phyloP scores from a whole-genome alignment of 2,329 filamentous ascomycete genomes.

The Trichoderma sp. region DNA sequence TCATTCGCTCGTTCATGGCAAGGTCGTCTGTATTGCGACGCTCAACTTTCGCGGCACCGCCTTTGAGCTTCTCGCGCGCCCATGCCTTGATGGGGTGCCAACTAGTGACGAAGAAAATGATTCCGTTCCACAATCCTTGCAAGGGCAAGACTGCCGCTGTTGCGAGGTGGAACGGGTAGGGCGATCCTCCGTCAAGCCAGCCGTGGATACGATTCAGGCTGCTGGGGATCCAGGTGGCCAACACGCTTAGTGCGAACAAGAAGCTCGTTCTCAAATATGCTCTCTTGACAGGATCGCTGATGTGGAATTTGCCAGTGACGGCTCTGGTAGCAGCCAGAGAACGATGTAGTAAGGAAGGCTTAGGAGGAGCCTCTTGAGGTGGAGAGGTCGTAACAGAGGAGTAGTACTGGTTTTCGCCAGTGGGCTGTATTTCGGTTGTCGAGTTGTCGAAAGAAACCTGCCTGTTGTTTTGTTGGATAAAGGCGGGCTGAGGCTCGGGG shows the following conservation, averaged over 20 bases:
- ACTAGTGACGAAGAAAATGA: slow-evolving; percentile 73
- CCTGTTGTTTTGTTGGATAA: slow-evolving; percentile 20
- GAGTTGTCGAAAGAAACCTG: slow-evolving; percentile 30
- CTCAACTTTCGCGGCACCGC: neutral
- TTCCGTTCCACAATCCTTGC: slow-evolving; percentile 78
- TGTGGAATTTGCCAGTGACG: slow-evolving; percentile 39
- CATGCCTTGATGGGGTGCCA: slow-evolving; percentile 36
- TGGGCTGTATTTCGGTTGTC: slow-evolving; percentile 23
- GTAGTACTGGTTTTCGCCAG: slow-evolving; percentile 34
- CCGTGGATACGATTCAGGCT: slow-evolving; percentile 75
- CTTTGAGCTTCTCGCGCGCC: neutral
- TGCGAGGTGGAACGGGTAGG: slow-evolving; percentile 67
- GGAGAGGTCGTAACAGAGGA: slow-evolving; percentile 36
- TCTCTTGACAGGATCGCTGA: slow-evolving; percentile 58
- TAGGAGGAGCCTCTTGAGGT: slow-evolving; percentile 19
- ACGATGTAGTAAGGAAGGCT: slow-evolving; percentile 20
- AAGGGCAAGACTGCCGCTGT: slow-evolving; percentile 72
- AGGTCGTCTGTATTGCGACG: neutral
- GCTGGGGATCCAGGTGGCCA: slow-evolving; percentile 65
- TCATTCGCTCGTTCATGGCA: slow-evolving; percentile 17
- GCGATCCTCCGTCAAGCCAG: slow-evolving; percentile 54
- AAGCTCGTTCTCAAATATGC: slow-evolving; percentile 63
- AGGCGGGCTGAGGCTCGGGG: slow-evolving; percentile 31
- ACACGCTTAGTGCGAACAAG: slow-evolving; percentile 60
- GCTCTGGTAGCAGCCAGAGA: slow-evolving; percentile 30